Conservation (phyloP, 1,139 yeast genomes). For the Yamadazyma taylorii region DNA sequence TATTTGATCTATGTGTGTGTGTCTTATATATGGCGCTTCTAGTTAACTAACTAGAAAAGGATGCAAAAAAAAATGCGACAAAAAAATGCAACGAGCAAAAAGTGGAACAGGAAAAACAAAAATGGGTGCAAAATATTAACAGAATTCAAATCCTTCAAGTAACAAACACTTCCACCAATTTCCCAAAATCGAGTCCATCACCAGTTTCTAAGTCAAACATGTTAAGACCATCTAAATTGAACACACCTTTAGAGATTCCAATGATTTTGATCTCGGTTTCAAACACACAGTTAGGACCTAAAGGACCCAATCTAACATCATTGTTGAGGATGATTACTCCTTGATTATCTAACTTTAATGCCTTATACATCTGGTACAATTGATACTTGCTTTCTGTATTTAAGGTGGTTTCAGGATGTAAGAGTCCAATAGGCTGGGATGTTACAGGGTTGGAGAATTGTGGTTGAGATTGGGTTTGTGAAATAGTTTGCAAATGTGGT, state of each 20-base stretch:
- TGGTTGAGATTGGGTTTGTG: not conserved
- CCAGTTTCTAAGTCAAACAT: slow-evolving; percentile 65
- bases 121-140: not conserved
- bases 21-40: no score
- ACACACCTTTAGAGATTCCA: slow-evolving; percentile 66
- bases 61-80: not conserved
- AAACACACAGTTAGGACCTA: slow-evolving; percentile 61
- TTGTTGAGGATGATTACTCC: slow-evolving; percentile 65
- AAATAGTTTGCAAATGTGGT: no score
- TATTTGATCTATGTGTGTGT: no score
- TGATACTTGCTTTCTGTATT: slow-evolving; percentile 18
- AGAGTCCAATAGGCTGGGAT: no score
- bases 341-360: slow-evolving; percentile 33
- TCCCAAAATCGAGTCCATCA: slow-evolving; percentile 72
- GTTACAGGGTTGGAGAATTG: no score
- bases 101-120: not conserved
- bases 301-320: slow-evolving; percentile 63
- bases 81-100: no score
- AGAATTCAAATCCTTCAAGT: slow-evolving; percentile 4
- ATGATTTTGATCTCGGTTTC: slow-evolving; percentile 63
- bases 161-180: slow-evolving; percentile 68
- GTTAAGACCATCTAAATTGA: slow-evolving; percentile 62
- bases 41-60: not conserved
- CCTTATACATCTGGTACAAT: slow-evolving; percentile 33
- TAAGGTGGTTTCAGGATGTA: not conserved